Conservation (phyloP, 2,329 filamentous ascomycete genomes). For the Stemphylium vesicarium region DNA sequence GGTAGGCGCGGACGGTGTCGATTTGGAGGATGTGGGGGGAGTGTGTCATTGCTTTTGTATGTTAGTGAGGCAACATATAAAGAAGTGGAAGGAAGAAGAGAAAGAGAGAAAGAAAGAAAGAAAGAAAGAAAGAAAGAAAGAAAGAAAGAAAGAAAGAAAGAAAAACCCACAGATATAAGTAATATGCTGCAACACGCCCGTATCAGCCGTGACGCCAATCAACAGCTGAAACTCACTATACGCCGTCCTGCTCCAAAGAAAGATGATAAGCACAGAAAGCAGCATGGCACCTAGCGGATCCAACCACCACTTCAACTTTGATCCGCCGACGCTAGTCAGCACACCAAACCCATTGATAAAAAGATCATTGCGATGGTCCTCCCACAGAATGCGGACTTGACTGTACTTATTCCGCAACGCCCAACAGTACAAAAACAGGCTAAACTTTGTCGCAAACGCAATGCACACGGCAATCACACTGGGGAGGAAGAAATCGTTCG, state of each 20-base stretch:
- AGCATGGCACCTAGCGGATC: conserved; percentile 91
- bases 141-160: background rate
- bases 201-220: conserved; percentile 85
- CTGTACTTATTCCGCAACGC: conserved; percentile 87
- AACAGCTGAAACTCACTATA: conserved; percentile 89
- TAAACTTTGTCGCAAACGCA: conserved; percentile 84
- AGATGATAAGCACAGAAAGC: conserved; percentile 77
- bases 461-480: conserved; percentile 84
- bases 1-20: conserved; percentile 94
- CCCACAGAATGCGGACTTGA: conserved; percentile 91
- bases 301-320: conserved; percentile 91
- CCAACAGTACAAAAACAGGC: conserved; percentile 90
- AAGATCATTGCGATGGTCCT: conserved; percentile 97
- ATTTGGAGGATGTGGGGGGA: conserved; percentile 79
- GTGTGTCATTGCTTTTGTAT: conserved; percentile 74
- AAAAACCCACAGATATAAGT: conserved; percentile 78
- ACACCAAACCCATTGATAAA: conserved; percentile 95
- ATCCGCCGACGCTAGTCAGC: conserved; percentile 86
- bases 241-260: conserved; percentile 83
- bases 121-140: background rate
- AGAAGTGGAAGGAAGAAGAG: background rate
- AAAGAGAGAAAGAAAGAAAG: background rate
- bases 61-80: no score
- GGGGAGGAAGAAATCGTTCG: conserved; percentile 75
- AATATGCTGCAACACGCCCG: conserved; percentile 87